phyloP scores from a whole-genome alignment of 257 asterid species.

The Galeopsis tetrahit region DNA sequence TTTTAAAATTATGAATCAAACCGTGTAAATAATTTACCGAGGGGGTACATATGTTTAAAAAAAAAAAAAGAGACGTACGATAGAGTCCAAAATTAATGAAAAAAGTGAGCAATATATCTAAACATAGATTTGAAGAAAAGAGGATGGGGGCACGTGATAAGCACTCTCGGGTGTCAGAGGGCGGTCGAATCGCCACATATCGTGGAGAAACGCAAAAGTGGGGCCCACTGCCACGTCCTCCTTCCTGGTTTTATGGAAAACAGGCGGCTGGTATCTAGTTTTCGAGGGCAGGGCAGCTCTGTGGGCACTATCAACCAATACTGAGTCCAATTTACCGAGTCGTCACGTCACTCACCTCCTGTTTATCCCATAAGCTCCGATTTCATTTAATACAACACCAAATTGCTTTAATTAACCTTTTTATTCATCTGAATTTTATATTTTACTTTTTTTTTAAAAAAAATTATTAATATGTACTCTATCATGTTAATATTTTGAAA shows the following conservation, averaged over 20 bases:
- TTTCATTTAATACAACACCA: conserved; percentile 9
- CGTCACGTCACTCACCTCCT: conserved; percentile 37
- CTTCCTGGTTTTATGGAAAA: conserved; percentile 85
- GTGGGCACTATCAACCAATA: conserved; percentile 58
- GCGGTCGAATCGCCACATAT: conserved; percentile 90
- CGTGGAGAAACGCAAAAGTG: conserved; percentile 41
- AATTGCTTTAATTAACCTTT: neutral
- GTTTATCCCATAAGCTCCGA: conserved; percentile 62
- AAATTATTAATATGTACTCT: no score
- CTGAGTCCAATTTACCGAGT: conserved; percentile 23
- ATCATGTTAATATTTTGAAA: no score
- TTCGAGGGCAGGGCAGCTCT: conserved; percentile 35
- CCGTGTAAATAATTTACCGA: no score
- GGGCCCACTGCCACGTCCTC: conserved; percentile 52
- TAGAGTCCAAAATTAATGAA: no score
- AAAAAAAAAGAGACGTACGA: no score
- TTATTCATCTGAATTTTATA: neutral
- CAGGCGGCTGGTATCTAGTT: conserved; percentile 53
- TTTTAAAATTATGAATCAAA: no score
- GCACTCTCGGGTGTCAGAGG: conserved; percentile 48
- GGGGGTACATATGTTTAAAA: no score
- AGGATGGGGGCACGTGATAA: neutral
- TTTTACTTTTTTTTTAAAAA: no score
- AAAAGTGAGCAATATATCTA: no score
- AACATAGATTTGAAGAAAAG: no score